These are phyloP conservation scores for Ajuga chamaepitys DNA, from an alignment of 257 asterid species.

Conservation along the genomic window DNA sequence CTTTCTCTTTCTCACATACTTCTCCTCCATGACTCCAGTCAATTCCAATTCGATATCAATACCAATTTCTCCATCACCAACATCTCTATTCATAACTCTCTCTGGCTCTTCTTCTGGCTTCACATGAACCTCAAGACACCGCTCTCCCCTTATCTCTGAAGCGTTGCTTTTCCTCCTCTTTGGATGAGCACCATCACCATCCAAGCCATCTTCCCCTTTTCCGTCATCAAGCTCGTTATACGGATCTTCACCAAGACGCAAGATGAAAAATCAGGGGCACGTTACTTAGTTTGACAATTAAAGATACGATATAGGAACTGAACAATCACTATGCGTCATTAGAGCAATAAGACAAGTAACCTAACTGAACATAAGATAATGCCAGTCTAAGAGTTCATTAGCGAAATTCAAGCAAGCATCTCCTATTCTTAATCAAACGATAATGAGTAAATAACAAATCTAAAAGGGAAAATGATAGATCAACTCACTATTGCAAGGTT, in stretches of 20 bases:
- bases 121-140: not conserved
- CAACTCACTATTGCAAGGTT: not conserved
- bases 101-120: conserved; percentile 18
- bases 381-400: not conserved
- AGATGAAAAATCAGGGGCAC: not conserved
- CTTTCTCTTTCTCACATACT: conserved; percentile 30
- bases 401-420: not conserved
- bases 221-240: conserved; percentile 12
- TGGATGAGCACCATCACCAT: conserved; percentile 21
- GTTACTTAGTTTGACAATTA: not conserved
- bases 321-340: not conserved
- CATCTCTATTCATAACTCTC: not conserved
- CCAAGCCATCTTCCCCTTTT: conserved; percentile 5
- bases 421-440: not conserved
- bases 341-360: too few species aligned
- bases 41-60: not conserved
- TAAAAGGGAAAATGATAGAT: too few species aligned
- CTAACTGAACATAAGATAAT: not conserved
- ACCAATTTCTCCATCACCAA: not conserved
- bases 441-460: not conserved
- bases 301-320: not conserved
- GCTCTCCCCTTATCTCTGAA: conserved; percentile 7
- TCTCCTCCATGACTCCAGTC: conserved; percentile 1
- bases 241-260: conserved; percentile 24
- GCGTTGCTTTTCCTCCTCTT: conserved; percentile 32